Evolutionary conservation across 2,329 filamentous ascomycete species (phyloP).

Genomic region (Pezicula carpinea): DNA sequence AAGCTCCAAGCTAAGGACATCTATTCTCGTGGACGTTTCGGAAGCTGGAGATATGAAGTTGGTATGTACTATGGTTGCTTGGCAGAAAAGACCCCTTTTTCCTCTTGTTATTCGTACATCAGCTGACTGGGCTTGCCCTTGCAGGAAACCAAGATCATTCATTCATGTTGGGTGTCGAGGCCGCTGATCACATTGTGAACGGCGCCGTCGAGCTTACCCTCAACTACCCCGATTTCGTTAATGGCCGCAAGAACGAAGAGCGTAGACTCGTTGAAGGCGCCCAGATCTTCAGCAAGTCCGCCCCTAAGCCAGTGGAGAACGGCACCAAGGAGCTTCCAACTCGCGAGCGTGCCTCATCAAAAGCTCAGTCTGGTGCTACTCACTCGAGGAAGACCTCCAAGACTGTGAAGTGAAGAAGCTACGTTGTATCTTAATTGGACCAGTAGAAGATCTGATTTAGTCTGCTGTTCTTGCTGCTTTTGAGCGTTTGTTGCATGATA

Average conservation of each 20-base stretch:
- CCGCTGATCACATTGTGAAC: conserved; percentile 68
- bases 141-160: conserved; percentile 58
- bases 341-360: conserved; percentile 21
- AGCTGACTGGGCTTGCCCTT: background rate
- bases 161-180: conserved; percentile 75
- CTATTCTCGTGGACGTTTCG: conserved; percentile 93
- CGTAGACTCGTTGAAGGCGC: conserved; percentile 31
- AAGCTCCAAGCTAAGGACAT: conserved; percentile 90
- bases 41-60: conserved; percentile 95
- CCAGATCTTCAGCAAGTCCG: conserved; percentile 24
- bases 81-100: background rate
- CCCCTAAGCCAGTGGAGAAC: conserved; percentile 11
- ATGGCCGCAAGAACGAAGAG: conserved; percentile 38
- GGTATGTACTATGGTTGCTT: too few relatives aligned
- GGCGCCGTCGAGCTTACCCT: conserved; percentile 70
- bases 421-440: background rate
- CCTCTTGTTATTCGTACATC: too few relatives aligned
- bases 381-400: conserved; percentile 27
- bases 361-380: conserved; percentile 19
- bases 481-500: conserved; percentile 1
- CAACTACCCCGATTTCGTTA: conserved; percentile 76
- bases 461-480: background rate
- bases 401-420: conserved; percentile 19
- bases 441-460: background rate
- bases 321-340: conserved; percentile 1